These are phyloP conservation scores for Neurospora sp. DNA, from an alignment of 495 filamentous ascomycete species.

Conservation along the genomic window DNA sequence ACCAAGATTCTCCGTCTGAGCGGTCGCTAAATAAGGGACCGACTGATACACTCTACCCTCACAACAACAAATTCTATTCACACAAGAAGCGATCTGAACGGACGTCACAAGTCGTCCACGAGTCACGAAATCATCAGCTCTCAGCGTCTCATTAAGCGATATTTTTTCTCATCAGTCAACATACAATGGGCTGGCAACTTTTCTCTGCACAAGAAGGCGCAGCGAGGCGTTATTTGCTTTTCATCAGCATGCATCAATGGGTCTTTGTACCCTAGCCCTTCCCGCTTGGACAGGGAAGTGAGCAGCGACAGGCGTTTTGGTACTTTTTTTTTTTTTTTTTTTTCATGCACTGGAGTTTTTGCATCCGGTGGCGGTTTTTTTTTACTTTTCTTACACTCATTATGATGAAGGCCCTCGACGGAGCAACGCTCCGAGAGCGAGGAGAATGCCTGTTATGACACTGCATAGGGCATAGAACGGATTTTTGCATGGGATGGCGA, in stretches of 20 bases:
- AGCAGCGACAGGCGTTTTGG: background rate
- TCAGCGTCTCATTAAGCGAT: background rate
- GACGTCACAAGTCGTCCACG: background rate
- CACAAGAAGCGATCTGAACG: background rate
- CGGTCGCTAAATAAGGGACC: conserved; percentile 8
- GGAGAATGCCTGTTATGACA: background rate
- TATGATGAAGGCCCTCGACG: background rate
- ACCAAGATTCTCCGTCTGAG: conserved; percentile 38
- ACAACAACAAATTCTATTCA: background rate
- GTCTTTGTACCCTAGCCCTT: background rate
- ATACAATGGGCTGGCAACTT: background rate
- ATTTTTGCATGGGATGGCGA: background rate
- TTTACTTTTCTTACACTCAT: background rate
- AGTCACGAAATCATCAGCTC: background rate
- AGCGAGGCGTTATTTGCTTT: background rate
- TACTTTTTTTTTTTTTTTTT: background rate
- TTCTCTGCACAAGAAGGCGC: background rate
- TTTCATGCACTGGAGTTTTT: background rate
- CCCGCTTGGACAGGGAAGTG: background rate
- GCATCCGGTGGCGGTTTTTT: background rate
- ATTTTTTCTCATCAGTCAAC: background rate
- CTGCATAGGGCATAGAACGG: background rate
- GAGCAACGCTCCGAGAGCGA: background rate
- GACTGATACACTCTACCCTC: background rate
- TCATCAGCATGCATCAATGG: background rate